Conservation (phyloP, 2,329 filamentous ascomycete genomes). For the Colletotrichum tropicicola region DNA sequence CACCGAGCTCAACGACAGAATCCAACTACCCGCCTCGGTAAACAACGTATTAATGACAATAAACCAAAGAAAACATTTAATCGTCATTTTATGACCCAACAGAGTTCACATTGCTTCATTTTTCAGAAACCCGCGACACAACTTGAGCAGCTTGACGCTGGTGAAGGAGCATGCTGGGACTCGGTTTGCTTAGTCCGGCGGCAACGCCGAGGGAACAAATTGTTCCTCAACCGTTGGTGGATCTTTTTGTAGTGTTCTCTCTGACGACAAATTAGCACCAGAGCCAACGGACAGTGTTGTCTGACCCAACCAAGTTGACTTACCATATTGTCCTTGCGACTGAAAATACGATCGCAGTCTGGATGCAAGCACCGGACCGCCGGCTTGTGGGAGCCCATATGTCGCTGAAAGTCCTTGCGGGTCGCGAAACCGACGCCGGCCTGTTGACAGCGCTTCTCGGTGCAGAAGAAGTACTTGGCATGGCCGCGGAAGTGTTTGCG, state of each 20-base stretch:
- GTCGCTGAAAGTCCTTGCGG: conserved; percentile 22
- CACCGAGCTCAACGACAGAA: not conserved
- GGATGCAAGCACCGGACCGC: conserved; percentile 17
- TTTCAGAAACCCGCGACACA: not conserved
- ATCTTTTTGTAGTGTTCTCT: conserved; percentile 27
- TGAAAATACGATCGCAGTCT: conserved; percentile 22
- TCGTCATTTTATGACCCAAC: too few relatives aligned
- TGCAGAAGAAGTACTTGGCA: conserved; percentile 27
- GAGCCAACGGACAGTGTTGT: too few relatives aligned
- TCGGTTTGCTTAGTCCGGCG: not conserved
- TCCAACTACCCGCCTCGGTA: not conserved
- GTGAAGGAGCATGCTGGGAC: not conserved
- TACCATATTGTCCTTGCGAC: conserved; percentile 26
- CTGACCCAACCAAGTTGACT: too few relatives aligned
- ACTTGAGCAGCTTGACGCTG: not conserved
- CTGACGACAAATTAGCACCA: not conserved
- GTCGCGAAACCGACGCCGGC: conserved; percentile 22
- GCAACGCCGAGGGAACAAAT: conserved; percentile 10
- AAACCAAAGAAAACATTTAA: not conserved
- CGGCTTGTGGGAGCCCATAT: conserved; percentile 27
- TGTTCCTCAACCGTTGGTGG: conserved; percentile 17
- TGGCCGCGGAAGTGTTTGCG: conserved; percentile 24
- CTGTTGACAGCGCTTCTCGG: conserved; percentile 20
- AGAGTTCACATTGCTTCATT: too few relatives aligned
- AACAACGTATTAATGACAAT: too few relatives aligned